Conservation (phyloP, 768 basidiomycete genomes). For the Mycena sanguinolenta region DNA sequence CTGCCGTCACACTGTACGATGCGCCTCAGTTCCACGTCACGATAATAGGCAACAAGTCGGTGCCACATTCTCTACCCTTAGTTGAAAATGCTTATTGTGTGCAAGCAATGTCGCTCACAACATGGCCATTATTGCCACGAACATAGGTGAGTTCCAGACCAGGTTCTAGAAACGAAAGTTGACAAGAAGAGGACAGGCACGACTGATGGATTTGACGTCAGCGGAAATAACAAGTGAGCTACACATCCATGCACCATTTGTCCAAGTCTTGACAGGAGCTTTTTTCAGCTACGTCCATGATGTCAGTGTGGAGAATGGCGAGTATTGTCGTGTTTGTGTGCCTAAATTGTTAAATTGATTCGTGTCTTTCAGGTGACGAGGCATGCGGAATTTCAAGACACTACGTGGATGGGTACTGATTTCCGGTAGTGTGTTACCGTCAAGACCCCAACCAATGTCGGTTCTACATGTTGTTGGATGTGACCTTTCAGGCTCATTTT, state of each 20-base stretch:
- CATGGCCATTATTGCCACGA: slow-evolving; percentile 40
- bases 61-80: no score
- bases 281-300: slow-evolving; percentile 48
- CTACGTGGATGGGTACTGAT: no score
- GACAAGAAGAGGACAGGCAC: slow-evolving; percentile 20
- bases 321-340: slow-evolving; percentile 18
- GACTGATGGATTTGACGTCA: slow-evolving; percentile 44
- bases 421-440: slow-evolving; percentile 47
- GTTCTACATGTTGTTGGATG: no score
- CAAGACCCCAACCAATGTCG: slow-evolving; percentile 46
- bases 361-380: no score
- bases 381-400: no score
- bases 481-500: no score
- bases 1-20: slow-evolving; percentile 37
- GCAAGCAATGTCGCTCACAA: slow-evolving; percentile 41
- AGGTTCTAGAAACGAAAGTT: background rate
- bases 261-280: no score
- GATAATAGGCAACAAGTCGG: slow-evolving; percentile 39
- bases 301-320: slow-evolving; percentile 47
- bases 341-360: no score
- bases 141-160: slow-evolving; percentile 31
- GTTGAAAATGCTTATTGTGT: background rate
- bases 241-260: background rate
- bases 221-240: slow-evolving; percentile 43
- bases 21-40: slow-evolving; percentile 44